Evolutionary conservation across 441 rosid genomes (phyloP).

Genomic region (Populus tomentosa): DNA sequence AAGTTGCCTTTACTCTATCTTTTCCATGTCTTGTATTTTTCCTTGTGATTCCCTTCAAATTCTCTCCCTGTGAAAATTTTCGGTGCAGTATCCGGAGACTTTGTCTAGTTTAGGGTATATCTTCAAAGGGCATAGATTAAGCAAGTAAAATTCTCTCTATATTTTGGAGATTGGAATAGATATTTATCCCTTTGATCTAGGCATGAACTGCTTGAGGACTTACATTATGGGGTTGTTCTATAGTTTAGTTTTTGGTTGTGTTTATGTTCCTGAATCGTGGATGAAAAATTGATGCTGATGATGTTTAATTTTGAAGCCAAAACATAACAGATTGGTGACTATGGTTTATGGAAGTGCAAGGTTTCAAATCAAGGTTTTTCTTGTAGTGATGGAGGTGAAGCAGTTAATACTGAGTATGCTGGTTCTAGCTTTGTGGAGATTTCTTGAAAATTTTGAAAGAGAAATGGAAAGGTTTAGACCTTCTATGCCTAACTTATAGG

Average conservation of each 20-base stretch:
- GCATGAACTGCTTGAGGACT: conserved; percentile 28
- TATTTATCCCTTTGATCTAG: conserved; percentile 22
- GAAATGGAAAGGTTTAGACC: conserved; percentile 16
- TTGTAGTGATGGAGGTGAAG: conserved; percentile 18
- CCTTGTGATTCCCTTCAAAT: not conserved
- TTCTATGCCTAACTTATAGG: conserved; percentile 11
- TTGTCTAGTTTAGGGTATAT: conserved; percentile 32
- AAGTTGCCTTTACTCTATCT: conserved; percentile 13
- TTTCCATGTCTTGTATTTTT: conserved; percentile 11
- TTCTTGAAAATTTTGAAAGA: conserved; percentile 11
- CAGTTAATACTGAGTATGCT: conserved; percentile 14
- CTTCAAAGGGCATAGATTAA: conserved; percentile 24
- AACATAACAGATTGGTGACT: conserved; percentile 22
- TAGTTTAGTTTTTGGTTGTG: conserved; percentile 18
- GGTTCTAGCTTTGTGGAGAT: conserved; percentile 21
- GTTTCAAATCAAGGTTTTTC: conserved; percentile 18
- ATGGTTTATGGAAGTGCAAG: conserved; percentile 27
- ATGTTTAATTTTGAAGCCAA: conserved; percentile 23
- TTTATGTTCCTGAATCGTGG: conserved; percentile 19
- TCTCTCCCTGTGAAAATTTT: not conserved
- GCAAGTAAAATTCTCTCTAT: conserved; percentile 15
- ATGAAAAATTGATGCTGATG: conserved; percentile 16
- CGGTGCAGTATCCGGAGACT: conserved; percentile 10
- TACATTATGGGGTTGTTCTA: conserved; percentile 14
- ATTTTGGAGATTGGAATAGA: conserved; percentile 25